Base-by-base conservation (phyloP, 208 protist genomes). In the Leishmania gerbilli region DNA sequence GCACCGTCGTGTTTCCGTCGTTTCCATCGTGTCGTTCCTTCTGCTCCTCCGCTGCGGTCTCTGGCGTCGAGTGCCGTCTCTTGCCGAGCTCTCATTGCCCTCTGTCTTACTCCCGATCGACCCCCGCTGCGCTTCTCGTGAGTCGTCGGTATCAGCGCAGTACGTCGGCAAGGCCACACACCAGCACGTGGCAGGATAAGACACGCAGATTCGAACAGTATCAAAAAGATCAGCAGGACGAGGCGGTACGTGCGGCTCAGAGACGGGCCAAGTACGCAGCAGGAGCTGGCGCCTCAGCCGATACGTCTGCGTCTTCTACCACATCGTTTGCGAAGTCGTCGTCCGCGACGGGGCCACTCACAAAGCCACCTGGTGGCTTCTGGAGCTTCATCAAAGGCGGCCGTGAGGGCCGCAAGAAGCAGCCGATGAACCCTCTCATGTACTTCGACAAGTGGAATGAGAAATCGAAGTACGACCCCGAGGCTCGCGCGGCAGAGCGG, bases 181-280 rank as follows among this genome's bases (percentile, higher is more conserved):
- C 55, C 27, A 86, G 82, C 77, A 80, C 60, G 13, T 89, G 86
- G 86, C 71, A 84, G 69, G 86, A 81, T 49, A 89, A 86, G 76
- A 74, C 72, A 27, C 47, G 62, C 53, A 51, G 60, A 24, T 88
- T 79, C 47, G 79, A 85, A 64, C 45, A 68, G 40, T 69, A 77
- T 27, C 79, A 79, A 56, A 55, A 77, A 6, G 79, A 86, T 62
- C 76, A 82, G 79, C 85, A 85, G 51, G 71, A 40, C 34, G 85
- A 84, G 55, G 79, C 76, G 2, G 74, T 68, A 34, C 81, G 62
- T 3, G 74, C 77, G 1, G 85, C 81, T 8, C 81, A 72, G 8
- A 79, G 86, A 3, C 86, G 76, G n/a, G 83, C 69, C 13, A 75
- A 77, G 5, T 77, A 80, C 47, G 58, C 69, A 3, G 4, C 62